Base-by-base conservation (phyloP, 1,139 yeast genomes). In the Pichia sp. region DNA sequence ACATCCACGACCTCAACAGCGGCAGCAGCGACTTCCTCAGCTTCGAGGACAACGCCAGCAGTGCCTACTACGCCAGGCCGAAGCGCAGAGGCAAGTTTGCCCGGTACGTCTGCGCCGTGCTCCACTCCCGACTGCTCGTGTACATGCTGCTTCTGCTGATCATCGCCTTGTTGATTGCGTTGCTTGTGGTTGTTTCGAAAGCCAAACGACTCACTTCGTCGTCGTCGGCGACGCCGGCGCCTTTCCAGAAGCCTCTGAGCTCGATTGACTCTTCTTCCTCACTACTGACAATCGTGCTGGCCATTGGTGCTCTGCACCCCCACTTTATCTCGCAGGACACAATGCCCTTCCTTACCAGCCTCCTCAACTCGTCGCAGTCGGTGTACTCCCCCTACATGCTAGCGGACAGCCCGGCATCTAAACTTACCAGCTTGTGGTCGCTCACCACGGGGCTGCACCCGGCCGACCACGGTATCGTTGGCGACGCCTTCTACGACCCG, bases 351-450 rank as follows among this genome's bases (percentile, higher is more conserved):
- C 66, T 92, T 67, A 85, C 87, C 64, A 70, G 75, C 15, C 70
- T 87, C 68, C 70, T 82, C 62, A 64, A 76, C 8, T 72, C 78
- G 30, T 84, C 78, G 26, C 15, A 31, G 6, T 56, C 61, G 1
- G 81, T 78, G 61, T 87, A 87, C 5, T 82, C 95, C 3, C 97
- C 97, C 0, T 89, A 81, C 65, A 87, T 92, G 93, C 72, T 71
- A 3, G 96, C 97, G 0, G 80, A 90, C 5, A 90, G 90, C 68
- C 97, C 97, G 1, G 81, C 95, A 0, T 87, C 90, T 43, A 88
- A 96, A 1, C 88, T 89, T 64, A 95, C 97, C 0, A 90, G 92
- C 67, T 96, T 90, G 68, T 92, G 96, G 95, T 84, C 96, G 0
- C 68, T 92, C 61, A 84, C 87, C 0, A 92, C 97, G 0, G 98